Base-by-base conservation (phyloP, 192 early-diverging fungal genomes). In the Coemansia reversa region DNA sequence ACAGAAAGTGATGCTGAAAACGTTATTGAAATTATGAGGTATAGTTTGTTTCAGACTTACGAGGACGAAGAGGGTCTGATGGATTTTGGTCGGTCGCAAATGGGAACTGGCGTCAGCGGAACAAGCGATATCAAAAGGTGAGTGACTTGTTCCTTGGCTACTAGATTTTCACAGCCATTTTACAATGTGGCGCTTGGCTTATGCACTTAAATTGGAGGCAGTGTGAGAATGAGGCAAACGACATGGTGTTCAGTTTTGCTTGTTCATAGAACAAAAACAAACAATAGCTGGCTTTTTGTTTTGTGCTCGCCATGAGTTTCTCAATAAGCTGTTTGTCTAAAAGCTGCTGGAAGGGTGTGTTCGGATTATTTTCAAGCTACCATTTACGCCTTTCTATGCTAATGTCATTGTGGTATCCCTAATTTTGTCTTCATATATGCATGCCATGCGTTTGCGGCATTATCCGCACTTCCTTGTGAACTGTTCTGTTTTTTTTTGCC, bases 21-120 rank as follows among this genome's bases (percentile, higher is more conserved):
- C 74, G 88, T 92, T 20, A 69, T 91, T 27, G 87, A 93, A 35
- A 86, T 94, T 51, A 89, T 94, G 91, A 83, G 86, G 48, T 74
- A 80, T 62, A 87, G 85, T 72, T 51, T 87, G 51, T 85, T 86
- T 69, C 78, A 86, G 59, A 84, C 81, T 5, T 82, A 83, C 42
- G 76, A 87, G 52, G 83, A 89, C 62, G 87, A 84, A 53, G 67
- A 70, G 9, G 84, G 83, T 14, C 20, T 65, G 42, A 58, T 87
- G 60, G 85, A 90, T 62, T 89, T 86, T 73, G 33, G 76, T 33
- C 66, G 88, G 48, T 86, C 85, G 24, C 85, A 86, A 70, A 79
- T 83, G 81, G 86, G 85, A 55, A 79, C 82, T 0, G 84, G 84
- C 16, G 84, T 78, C 48, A 82, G 83, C 54, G 83, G 79, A 47